These are phyloP conservation scores for Scutellaria baicalensis DNA, from an alignment of 257 asterid species.

Conservation along the genomic window DNA sequence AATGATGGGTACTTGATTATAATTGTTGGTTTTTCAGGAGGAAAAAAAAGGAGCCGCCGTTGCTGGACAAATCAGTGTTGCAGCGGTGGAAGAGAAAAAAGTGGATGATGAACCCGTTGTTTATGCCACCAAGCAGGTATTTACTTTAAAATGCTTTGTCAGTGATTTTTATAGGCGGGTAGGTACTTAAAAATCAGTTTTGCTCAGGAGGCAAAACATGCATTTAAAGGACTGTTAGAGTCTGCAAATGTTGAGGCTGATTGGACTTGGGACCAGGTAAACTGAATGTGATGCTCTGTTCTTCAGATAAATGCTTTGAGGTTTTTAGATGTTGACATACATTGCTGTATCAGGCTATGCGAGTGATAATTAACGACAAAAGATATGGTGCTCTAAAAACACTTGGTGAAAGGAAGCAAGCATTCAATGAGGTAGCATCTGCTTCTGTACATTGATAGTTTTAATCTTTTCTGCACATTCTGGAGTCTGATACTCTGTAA, in stretches of 20 bases:
- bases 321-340: constrained; percentile 9
- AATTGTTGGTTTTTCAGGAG: constrained; percentile 31
- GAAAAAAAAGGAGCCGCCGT: constrained; percentile 48
- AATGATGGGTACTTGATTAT: neutral
- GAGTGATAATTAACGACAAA: constrained; percentile 85
- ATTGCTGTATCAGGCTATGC: constrained; percentile 69
- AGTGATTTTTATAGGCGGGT: neutral
- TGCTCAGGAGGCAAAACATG: constrained; percentile 89
- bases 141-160: constrained; percentile 18
- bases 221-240: constrained; percentile 79
- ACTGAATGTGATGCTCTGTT: neutral
- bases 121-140: constrained; percentile 89
- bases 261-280: constrained; percentile 99
- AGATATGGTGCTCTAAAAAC: constrained; percentile 91
- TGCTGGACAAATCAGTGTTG: constrained; percentile 45
- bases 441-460: neutral
- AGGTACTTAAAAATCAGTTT: constrained; percentile 5
- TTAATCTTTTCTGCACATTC: constrained; percentile 2
- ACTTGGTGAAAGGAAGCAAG: constrained; percentile 96
- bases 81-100: constrained; percentile 56
- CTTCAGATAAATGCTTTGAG: constrained; percentile 9
- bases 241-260: constrained; percentile 87
- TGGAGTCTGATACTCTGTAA: constrained; percentile 6
- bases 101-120: constrained; percentile 56
- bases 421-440: constrained; percentile 81